A percentile compares a stretch with the other conserved stretches of the same genome.
Evolutionary conservation across 2,329 filamentous ascomycete species (phyloP).

Genomic region (Alternaria gansuensis): DNA sequence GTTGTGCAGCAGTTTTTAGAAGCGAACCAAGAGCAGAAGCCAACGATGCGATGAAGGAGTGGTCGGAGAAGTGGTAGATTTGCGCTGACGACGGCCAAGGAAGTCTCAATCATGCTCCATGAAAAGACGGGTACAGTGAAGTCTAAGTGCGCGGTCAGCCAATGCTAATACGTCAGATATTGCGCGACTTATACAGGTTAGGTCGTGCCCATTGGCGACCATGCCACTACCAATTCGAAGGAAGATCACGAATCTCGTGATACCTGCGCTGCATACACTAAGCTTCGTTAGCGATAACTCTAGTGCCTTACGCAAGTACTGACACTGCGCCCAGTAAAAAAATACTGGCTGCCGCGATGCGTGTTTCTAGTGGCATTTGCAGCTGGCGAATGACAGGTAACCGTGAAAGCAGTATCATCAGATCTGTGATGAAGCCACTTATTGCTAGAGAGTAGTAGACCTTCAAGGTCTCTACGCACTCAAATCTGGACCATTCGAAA

Average conservation of each 20-base stretch:
- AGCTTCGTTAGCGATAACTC: neutral
- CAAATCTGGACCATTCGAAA: neutral
- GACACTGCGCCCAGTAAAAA: slow-evolving; percentile 7
- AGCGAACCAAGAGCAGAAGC: neutral
- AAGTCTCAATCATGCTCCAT: slow-evolving; percentile 5
- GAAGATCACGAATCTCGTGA: neutral
- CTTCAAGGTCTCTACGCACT: slow-evolving; percentile 1
- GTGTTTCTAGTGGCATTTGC: slow-evolving; percentile 7
- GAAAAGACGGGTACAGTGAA: slow-evolving; percentile 1
- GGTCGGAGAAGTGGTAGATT: slow-evolving; percentile 7
- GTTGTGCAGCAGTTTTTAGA: neutral
- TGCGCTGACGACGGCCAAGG: neutral
- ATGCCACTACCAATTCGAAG: neutral
- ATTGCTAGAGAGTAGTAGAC: slow-evolving; percentile 6
- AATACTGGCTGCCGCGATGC: slow-evolving; percentile 5
- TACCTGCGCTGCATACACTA: neutral
- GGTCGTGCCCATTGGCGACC: neutral
- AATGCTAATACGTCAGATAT: neutral
- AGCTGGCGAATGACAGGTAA: slow-evolving; percentile 3
- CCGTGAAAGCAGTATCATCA: neutral
- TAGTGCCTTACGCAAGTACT: neutral
- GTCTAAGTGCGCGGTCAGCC: neutral
- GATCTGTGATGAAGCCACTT: slow-evolving; percentile 4
- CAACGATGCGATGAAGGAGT: neutral
- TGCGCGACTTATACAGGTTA: neutral